phyloP scores from a whole-genome alignment of 2,329 filamentous ascomycete species.

The Didymella pinodella region DNA sequence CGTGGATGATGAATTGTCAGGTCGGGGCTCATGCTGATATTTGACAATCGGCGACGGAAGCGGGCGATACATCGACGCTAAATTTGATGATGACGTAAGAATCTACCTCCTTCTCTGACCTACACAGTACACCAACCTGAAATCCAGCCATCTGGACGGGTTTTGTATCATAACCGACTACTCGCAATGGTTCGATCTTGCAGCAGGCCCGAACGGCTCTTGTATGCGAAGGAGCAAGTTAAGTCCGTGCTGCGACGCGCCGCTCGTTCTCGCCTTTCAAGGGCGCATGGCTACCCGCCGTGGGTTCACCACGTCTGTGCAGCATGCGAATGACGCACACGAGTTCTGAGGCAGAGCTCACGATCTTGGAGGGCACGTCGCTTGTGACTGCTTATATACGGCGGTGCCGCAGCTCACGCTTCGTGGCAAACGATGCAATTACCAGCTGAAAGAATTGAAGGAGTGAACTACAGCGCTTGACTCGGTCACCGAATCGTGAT shows the following conservation, averaged over 20 bases:
- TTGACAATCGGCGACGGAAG: background rate
- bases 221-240: background rate
- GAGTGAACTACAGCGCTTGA: background rate
- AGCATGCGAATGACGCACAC: background rate
- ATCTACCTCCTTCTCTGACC: background rate
- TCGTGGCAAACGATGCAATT: background rate
- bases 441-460: background rate
- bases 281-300: constrained; percentile 2
- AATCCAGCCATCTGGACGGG: background rate
- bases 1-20: no score
- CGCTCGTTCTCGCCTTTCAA: background rate
- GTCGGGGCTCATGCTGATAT: no score
- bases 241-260: background rate
- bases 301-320: background rate
- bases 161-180: background rate
- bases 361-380: background rate
- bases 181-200: background rate
- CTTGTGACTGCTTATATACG: background rate
- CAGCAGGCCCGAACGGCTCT: no score
- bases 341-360: background rate
- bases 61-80: background rate
- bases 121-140: background rate
- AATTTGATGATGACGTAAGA: background rate
- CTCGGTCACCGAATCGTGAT: background rate
- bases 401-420: background rate